These are phyloP conservation scores for Extremus antarcticus DNA, from an alignment of 495 filamentous ascomycete species.

Conservation along the genomic window DNA sequence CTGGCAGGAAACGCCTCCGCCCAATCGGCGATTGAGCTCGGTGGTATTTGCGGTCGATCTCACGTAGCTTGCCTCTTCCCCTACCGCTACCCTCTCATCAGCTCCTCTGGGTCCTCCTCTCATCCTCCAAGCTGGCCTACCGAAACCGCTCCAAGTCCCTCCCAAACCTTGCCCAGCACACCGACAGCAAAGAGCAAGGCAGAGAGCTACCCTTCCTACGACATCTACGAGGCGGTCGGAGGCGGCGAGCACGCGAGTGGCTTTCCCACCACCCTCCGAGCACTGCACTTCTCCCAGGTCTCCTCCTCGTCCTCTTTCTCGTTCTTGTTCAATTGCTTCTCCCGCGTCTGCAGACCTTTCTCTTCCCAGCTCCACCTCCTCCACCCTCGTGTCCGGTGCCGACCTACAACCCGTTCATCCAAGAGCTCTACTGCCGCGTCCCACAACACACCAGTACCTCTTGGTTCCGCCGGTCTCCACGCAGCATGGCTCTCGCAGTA, in stretches of 20 bases:
- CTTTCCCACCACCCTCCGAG: background rate
- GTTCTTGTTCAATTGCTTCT: conserved; percentile 11
- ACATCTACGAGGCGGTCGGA: conserved; percentile 8
- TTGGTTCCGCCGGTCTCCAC: conserved; percentile 13
- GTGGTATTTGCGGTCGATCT: too few relatives aligned
- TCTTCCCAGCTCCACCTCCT: background rate
- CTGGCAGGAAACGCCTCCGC: too few relatives aligned
- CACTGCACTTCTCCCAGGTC: conserved; percentile 3
- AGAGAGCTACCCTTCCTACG: conserved; percentile 15
- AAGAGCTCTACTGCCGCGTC: conserved; percentile 18
- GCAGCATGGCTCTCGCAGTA: conserved; percentile 49
- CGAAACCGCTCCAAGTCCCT: conserved; percentile 7
- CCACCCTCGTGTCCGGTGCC: conserved; percentile 15
- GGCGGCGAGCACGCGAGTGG: background rate
- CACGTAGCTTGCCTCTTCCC: background rate
- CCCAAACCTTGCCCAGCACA: conserved; percentile 1
- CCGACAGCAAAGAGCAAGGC: background rate
- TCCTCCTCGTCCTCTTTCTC: conserved; percentile 11
- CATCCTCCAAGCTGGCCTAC: conserved; percentile 13
- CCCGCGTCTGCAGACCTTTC: conserved; percentile 8
- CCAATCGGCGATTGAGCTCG: too few relatives aligned
- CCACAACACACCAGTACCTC: conserved; percentile 11
- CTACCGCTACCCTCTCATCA: background rate
- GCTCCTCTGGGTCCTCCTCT: too few relatives aligned
- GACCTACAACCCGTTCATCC: conserved; percentile 17